phyloP scores from a whole-genome alignment of 139 green algal species.

The Diplosphaera chodatii region DNA sequence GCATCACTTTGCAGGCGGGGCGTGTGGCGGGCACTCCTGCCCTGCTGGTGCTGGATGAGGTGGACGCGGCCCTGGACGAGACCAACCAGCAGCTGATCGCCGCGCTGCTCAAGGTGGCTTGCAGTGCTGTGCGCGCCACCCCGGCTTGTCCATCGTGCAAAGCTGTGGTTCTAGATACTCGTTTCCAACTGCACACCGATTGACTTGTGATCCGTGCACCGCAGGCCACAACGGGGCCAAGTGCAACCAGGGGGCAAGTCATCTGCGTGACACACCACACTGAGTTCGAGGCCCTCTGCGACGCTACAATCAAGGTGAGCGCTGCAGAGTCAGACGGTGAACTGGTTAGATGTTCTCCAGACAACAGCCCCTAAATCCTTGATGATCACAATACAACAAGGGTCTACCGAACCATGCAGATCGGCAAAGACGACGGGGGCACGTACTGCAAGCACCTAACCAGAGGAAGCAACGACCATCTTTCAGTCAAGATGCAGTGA shows the following conservation, averaged over 20 bases:
- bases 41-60: slow-evolving; percentile 45
- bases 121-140: not conserved
- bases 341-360: not conserved
- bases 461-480: no score
- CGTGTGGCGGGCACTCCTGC: slow-evolving; percentile 6
- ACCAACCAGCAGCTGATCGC: slow-evolving; percentile 39
- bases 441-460: not conserved
- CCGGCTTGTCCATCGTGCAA: not conserved
- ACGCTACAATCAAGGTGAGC: slow-evolving; percentile 22
- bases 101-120: slow-evolving; percentile 13
- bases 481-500: no score
- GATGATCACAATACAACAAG: no score
- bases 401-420: no score
- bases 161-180: not conserved
- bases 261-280: slow-evolving; percentile 39
- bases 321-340: no score
- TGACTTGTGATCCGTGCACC: no score
- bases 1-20: not conserved
- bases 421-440: not conserved
- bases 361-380: no score
- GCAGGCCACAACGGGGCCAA: not conserved
- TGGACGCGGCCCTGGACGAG: slow-evolving; percentile 58
- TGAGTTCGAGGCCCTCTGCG: slow-evolving; percentile 29
- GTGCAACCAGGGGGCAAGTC: slow-evolving; percentile 17
- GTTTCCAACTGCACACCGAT: not conserved